Conservation (phyloP, 768 basidiomycete genomes). For the Russula brevipes region DNA sequence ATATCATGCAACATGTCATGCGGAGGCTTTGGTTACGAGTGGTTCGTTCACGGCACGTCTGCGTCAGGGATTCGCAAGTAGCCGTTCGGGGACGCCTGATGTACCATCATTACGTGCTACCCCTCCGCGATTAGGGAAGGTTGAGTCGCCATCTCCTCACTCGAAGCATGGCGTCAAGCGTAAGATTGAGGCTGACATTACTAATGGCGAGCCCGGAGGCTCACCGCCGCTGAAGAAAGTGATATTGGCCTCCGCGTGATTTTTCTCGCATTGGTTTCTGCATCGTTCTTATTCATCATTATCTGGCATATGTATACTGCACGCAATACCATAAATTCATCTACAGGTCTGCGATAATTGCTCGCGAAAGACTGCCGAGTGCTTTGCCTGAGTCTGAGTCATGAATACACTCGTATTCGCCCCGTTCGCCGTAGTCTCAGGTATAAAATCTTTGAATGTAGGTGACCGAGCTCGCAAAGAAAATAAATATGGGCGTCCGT, state of each 20-base stretch:
- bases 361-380: neutral
- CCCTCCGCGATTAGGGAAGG: slow-evolving; percentile 33
- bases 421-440: neutral
- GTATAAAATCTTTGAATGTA: neutral
- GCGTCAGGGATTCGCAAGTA: slow-evolving; percentile 54
- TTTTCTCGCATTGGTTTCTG: slow-evolving; percentile 4
- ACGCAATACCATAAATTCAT: slow-evolving; percentile 22
- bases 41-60: slow-evolving; percentile 63
- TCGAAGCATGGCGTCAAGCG: slow-evolving; percentile 62
- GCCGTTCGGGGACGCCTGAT: slow-evolving; percentile 78
- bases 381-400: neutral
- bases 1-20: slow-evolving; percentile 92
- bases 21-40: slow-evolving; percentile 55
- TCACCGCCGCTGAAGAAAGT: slow-evolving; percentile 68
- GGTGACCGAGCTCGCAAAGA: no score
- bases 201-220: slow-evolving; percentile 36
- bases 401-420: neutral
- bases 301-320: slow-evolving; percentile 24
- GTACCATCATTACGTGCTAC: slow-evolving; percentile 35
- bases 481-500: no score
- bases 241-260: slow-evolving; percentile 33
- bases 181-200: slow-evolving; percentile 54
- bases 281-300: slow-evolving; percentile 22
- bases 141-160: slow-evolving; percentile 46
- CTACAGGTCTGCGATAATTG: neutral